Conservation (phyloP, 257 asterid genomes). For the Lithospermum erythrorhizon region DNA sequence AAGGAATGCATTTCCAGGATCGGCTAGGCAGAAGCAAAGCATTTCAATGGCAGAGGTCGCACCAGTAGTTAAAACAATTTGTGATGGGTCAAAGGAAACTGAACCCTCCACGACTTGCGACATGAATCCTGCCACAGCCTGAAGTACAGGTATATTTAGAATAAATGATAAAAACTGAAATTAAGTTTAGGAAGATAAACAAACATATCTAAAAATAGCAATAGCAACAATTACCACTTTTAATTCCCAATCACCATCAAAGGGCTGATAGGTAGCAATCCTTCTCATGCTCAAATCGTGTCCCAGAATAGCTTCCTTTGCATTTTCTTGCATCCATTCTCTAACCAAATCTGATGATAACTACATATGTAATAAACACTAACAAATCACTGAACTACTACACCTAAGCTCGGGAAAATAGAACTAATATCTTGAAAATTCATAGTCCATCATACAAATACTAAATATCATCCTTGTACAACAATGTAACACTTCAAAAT, state of each 20-base stretch:
- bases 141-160: conserved; percentile 12
- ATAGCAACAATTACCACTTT: conserved; percentile 32
- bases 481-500: no score
- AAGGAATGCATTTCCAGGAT: conserved; percentile 65
- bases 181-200: neutral
- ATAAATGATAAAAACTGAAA: conserved; percentile 3
- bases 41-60: conserved; percentile 53
- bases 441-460: conserved; percentile 1
- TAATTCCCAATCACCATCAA: conserved; percentile 49
- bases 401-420: neutral
- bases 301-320: conserved; percentile 23
- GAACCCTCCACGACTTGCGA: conserved; percentile 38
- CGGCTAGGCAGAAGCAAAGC: conserved; percentile 55
- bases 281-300: conserved; percentile 25
- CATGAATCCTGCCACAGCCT: conserved; percentile 60
- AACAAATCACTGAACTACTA: neutral
- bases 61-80: conserved; percentile 43
- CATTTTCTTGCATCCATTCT: conserved; percentile 42
- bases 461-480: neutral
- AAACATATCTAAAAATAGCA: neutral
- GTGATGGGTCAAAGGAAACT: conserved; percentile 35
- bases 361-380: conserved; percentile 18
- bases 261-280: conserved; percentile 44
- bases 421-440: neutral
- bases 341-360: conserved; percentile 43